Base-by-base conservation (phyloP, 1,139 yeast genomes). In the Zygosaccharomyces sapae region DNA sequence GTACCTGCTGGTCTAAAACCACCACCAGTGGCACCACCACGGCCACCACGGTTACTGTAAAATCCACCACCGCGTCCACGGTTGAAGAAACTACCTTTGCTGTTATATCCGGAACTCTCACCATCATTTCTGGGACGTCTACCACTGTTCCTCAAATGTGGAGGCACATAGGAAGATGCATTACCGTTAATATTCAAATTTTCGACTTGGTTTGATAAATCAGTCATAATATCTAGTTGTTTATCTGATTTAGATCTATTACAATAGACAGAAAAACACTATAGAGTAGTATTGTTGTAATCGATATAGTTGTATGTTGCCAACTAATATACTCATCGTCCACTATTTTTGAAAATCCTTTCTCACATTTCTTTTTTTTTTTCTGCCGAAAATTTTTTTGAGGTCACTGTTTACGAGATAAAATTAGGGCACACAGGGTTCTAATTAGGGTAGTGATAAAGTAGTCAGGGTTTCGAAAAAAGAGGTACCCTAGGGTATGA, bases 101-200 rank as follows among this genome's bases (percentile, higher is more conserved):
- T 53, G 43, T 52, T 38, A n/a, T 38, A 53, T 34, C 57, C 53
- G 44, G 55, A 50, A 42, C 47, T 38, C 24, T 48, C 59, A 58
- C 43, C 63, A 57, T 56, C 55, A 45, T 39, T 46, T 50, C 49
- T 46, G 27, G 48, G 43, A 33, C 50, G 47, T 46, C 52, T 57
- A 48, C 50, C 47, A n/a, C 49, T 48, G 22, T 55, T 53, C 57
- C 83, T 75, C 58, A 79, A 73, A 68, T 81, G 88, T 54, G 90
- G 90, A 52, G 90, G 90, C 33, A 83, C 85, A 68, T 83, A 83
- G 37, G 56, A 55, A 40, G 54, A 53, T 47, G 54, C 58, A 48
- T 57, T 59, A 49, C 62, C 70, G 49, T 64, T 62, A 51, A 74
- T 66, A 59, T 62, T 68, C 59, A 75, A 56, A 49, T 73, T 70